Base-by-base conservation (phyloP, 768 basidiomycete genomes). In the Suillus hirtellus region DNA sequence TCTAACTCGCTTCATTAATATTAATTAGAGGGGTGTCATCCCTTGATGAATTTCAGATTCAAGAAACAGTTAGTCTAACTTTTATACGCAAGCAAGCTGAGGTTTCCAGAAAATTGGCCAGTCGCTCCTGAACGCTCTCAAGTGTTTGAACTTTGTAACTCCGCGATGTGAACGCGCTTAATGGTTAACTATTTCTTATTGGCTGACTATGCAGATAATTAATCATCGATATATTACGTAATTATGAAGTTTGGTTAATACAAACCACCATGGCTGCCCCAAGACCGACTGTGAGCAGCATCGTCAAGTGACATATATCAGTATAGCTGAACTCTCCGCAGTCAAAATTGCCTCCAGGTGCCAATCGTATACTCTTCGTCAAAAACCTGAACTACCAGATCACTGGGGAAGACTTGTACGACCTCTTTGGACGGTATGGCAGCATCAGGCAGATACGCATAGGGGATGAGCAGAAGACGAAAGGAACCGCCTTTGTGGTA, bases 371-470 rank as follows among this genome's bases (percentile, higher is more conserved):
- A 61, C 84, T 96, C 49, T 96, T 95, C 70, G 92, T 95, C 34
- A 96, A 96, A 77, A 96, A 96, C 72, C 78, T 96, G 60, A 94
- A 92, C 76, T 96, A 95, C 78, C 88, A 89, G 75, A 95, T 95
- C 68, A 94, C 89, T 38, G 95, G 95, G 60, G 92, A 95, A 65
- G 95, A 98, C 76, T 76, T 98, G 69, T 98, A 98, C 76, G 96
- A 99, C 79, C 81, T 99, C 66, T 99, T 99, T 70, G 96, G 95
- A 61, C 92, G 95, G 66, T 99, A 99, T 79, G 96, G 96, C 54
- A 92, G 92, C 70, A 92, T 99, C 69, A 89, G 96, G 58, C 96
- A 99, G 77, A 89, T 99, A 66, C 87, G 96, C 66, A 88, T 97
- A 67, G 96, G 96, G 55, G 96, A 88, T 66, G 92, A 95, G 72